Conservation (phyloP, 495 filamentous ascomycete genomes). For the Aspergillus funiculosus region DNA sequence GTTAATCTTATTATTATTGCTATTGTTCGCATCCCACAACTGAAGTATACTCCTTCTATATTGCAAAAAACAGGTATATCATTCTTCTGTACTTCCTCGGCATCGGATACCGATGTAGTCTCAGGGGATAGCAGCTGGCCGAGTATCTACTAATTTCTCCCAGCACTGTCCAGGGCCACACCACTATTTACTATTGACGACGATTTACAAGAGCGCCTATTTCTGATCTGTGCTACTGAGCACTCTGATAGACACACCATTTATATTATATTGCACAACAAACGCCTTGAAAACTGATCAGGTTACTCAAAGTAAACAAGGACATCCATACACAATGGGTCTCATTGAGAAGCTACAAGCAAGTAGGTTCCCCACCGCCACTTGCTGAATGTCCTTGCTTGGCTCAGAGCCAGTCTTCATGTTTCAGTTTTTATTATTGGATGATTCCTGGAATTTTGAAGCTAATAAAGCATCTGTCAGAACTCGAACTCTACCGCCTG, state of each 20-base stretch:
- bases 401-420: too few relatives aligned
- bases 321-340: conserved; percentile 38
- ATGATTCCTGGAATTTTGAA: not conserved
- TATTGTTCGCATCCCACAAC: not conserved
- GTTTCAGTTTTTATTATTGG: too few relatives aligned
- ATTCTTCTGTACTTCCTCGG: not conserved
- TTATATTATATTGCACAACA: too few relatives aligned
- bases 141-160: not conserved
- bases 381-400: not conserved
- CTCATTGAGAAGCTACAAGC: conserved; percentile 53
- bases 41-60: not conserved
- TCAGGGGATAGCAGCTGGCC: not conserved
- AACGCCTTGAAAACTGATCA: too few relatives aligned
- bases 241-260: too few relatives aligned
- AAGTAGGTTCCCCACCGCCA: conserved; percentile 31
- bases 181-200: not conserved
- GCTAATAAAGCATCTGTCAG: conserved; percentile 31
- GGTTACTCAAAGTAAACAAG: too few relatives aligned
- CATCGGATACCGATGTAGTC: not conserved
- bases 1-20: not conserved
- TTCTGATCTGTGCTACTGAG: too few relatives aligned
- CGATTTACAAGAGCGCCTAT: too few relatives aligned
- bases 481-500: conserved; percentile 83
- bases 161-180: not conserved
- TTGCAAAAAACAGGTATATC: not conserved